Conservation (phyloP, 306 rosid genomes). For the Trifolium pratense region DNA sequence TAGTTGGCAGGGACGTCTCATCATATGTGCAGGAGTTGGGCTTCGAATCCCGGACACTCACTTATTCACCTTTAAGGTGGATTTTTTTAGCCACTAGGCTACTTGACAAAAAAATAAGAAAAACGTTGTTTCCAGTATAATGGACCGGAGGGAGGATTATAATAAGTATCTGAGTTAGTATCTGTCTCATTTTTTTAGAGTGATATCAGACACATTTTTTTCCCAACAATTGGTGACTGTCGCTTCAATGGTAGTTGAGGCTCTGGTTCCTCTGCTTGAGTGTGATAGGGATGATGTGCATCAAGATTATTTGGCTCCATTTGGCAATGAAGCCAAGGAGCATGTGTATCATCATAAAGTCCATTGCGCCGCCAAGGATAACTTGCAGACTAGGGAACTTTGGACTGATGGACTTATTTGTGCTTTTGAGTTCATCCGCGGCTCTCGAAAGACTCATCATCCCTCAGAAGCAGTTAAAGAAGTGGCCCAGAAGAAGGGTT, state of each 20-base stretch:
- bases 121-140: no score
- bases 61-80: no score
- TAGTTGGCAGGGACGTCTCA: no score
- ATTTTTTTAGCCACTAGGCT: no score
- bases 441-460: conserved; percentile 34
- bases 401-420: conserved; percentile 72
- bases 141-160: no score
- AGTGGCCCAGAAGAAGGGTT: conserved; percentile 41
- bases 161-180: no score
- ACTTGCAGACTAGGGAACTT: conserved; percentile 41
- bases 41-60: no score
- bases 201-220: not conserved
- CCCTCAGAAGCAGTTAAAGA: conserved; percentile 33
- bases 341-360: conserved; percentile 35
- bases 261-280: conserved; percentile 50
- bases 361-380: conserved; percentile 23
- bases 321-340: conserved; percentile 41
- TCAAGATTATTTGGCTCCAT: conserved; percentile 34
- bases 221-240: not conserved
- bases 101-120: no score
- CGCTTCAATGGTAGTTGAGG: conserved; percentile 49
- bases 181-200: not conserved
- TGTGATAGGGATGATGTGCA: not conserved
- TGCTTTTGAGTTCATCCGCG: conserved; percentile 62
- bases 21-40: no score